Percentiles rank a stretch among this genome's conserved stretches.
These are phyloP conservation scores for Arthrobotrys sphaeroides DNA, from an alignment of 2,329 filamentous ascomycete genomes.

Conservation along the genomic window DNA sequence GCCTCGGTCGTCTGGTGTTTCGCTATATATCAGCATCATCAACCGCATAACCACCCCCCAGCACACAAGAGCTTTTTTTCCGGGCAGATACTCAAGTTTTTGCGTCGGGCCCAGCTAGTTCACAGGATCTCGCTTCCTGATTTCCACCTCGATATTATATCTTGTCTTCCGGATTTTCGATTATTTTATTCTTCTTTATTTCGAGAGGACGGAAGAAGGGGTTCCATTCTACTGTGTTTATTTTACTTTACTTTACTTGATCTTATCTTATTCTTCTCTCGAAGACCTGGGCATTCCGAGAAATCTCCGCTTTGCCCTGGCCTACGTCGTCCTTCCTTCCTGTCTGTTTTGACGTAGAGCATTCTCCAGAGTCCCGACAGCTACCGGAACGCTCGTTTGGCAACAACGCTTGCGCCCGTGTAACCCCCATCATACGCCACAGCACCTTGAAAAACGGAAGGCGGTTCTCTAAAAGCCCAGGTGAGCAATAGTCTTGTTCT, in stretches of 20 bases:
- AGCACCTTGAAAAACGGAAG: background rate
- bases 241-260: background rate
- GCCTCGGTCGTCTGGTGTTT: conserved; percentile 31
- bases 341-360: background rate
- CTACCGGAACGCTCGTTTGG: background rate
- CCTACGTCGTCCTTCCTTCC: background rate
- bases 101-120: background rate
- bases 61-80: conserved; percentile 29
- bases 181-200: background rate
- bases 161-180: background rate
- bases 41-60: conserved; percentile 40
- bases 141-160: background rate
- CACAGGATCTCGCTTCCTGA: background rate
- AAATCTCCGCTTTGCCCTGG: background rate
- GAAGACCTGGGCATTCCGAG: background rate
- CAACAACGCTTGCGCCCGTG: background rate
- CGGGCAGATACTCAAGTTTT: background rate
- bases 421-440: conserved; percentile 3
- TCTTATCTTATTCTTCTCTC: background rate
- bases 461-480: too few species aligned
- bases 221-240: background rate
- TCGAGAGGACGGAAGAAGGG: background rate
- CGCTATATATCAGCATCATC: conserved; percentile 52
- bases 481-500: too few species aligned
- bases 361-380: background rate